Evolutionary conservation across 306 rosid species (phyloP), one percentile per base, ranked within the genome.

Genomic region (Lupinus albus): DNA sequence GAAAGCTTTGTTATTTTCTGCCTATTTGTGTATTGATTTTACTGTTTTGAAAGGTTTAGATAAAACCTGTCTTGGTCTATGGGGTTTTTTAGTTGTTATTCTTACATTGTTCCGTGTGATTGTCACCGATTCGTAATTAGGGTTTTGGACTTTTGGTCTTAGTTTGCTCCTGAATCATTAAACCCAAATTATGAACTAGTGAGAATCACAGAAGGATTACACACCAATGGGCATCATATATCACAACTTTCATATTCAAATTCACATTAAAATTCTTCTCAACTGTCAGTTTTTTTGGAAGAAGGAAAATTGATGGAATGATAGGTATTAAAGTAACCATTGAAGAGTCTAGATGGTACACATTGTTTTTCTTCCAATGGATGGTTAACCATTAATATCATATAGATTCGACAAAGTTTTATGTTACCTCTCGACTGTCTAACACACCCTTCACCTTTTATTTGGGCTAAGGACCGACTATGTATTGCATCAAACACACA

Each of bases 1-100:
- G 52, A 17, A 20, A 46, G 61, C 50, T 36, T 49, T 60, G 50
- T 60, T 30, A 33, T 39, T 11, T 73, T 18, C 62, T 20, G 59
- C 10, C 36, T 9, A 44, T 45, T n/a, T n/a, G n/a, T n/a, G n/a
- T n/a, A n/a, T n/a, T n/a, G n/a, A n/a, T n/a, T n/a, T n/a, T n/a
- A n/a, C n/a, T n/a, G n/a, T n/a, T n/a, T n/a, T n/a, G n/a, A n/a
- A n/a, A n/a, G n/a, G n/a, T n/a, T n/a, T n/a, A n/a, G n/a, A n/a
- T n/a, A n/a, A n/a, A n/a, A n/a, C n/a, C n/a, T n/a, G n/a, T n/a
- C n/a, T n/a, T n/a, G n/a, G 10, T 15, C 6, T 35, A 5, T 50
- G 8, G 55, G 18, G n/a, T n/a, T 54, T 73, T 30, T 62, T 57
- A 44, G 48, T 30, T 62, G 49, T 56, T 48, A 55, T 69, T 62